Percentiles rank a stretch among this genome's conserved stretches.
These are phyloP conservation scores for Sugiyamaella floridensis DNA, from an alignment of 805 yeast genomes.

Conservation along the genomic window DNA sequence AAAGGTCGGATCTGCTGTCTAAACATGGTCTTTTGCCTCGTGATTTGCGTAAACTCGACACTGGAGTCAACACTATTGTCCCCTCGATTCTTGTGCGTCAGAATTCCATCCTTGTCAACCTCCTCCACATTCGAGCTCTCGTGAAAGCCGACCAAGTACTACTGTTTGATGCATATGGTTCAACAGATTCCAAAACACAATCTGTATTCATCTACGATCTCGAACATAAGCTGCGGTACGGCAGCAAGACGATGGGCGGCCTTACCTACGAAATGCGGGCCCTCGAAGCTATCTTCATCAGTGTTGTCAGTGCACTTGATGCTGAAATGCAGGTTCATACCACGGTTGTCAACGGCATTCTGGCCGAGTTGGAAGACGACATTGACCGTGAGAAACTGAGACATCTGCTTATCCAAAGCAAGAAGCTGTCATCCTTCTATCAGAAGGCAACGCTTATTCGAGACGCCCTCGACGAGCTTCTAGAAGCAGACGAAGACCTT, in stretches of 20 bases:
- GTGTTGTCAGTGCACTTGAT: constrained; percentile 68
- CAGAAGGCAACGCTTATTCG: constrained; percentile 79
- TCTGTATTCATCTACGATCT: constrained; percentile 77
- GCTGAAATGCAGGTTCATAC: constrained; percentile 84
- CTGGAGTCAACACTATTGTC: constrained; percentile 72
- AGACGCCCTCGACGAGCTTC: constrained; percentile 74
- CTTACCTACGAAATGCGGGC: constrained; percentile 90
- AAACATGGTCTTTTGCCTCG: constrained; percentile 79
- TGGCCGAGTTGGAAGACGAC: constrained; percentile 71
- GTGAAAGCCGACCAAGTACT: constrained; percentile 73
- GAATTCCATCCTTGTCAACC: constrained; percentile 69
- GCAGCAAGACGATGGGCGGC: constrained; percentile 32
- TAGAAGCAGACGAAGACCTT: constrained; percentile 83
- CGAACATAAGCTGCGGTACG: constrained; percentile 54
- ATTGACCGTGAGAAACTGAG: constrained; percentile 75
- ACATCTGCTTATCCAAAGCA: constrained; percentile 73
- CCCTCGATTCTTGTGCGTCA: constrained; percentile 81
- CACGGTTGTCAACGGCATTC: constrained; percentile 64
- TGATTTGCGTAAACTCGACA: constrained; percentile 83
- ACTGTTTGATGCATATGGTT: constrained; percentile 70
- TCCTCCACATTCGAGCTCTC: constrained; percentile 83
- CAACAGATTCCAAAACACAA: constrained; percentile 55
- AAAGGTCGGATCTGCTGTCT: constrained; percentile 62
- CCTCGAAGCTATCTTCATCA: constrained; percentile 75
- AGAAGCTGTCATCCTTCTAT: constrained; percentile 73